Percentiles rank a stretch among this genome's conserved stretches.
Conservation (phyloP, 2,329 filamentous ascomycete genomes). For the Ophiostoma populinum region DNA sequence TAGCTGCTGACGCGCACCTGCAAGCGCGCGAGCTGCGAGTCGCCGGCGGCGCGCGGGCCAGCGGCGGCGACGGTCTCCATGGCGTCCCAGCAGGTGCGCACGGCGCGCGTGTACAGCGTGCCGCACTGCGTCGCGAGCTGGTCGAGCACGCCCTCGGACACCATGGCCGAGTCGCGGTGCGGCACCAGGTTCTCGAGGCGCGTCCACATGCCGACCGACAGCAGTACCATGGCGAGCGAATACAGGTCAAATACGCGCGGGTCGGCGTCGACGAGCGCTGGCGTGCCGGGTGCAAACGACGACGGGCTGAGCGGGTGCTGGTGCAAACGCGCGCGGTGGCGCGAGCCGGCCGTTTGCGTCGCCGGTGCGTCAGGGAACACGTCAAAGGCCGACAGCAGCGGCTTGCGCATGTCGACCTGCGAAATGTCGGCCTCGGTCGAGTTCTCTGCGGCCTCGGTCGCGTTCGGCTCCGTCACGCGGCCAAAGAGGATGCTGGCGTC, state of each 20-base stretch:
- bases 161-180: slow-evolving; percentile 28
- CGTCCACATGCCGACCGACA: slow-evolving; percentile 63
- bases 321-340: slow-evolving; percentile 29
- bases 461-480: slow-evolving; percentile 18
- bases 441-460: slow-evolving; percentile 19
- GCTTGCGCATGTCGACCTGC: slow-evolving; percentile 45
- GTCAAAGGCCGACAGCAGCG: slow-evolving; percentile 58
- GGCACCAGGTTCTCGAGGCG: slow-evolving; percentile 39
- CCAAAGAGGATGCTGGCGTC: slow-evolving; percentile 53
- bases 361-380: slow-evolving; percentile 40
- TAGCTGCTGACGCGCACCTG: slow-evolving; percentile 39
- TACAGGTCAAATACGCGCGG: slow-evolving; percentile 51
- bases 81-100: slow-evolving; percentile 54
- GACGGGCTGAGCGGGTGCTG: slow-evolving; percentile 49
- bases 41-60: slow-evolving; percentile 19
- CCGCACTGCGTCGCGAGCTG: slow-evolving; percentile 52
- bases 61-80: slow-evolving; percentile 42
- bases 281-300: slow-evolving; percentile 24
- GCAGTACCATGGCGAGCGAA: slow-evolving; percentile 52
- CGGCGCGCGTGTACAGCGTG: slow-evolving; percentile 57
- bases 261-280: slow-evolving; percentile 31
- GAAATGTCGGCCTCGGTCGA: slow-evolving; percentile 14
- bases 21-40: slow-evolving; percentile 33
- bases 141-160: slow-evolving; percentile 43
- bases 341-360: slow-evolving; percentile 14